Evolutionary conservation across 177 flowering plant genomes (phyloP), one percentile per base, ranked within the genome.

Genomic region (Tripterygium wilfordii): DNA sequence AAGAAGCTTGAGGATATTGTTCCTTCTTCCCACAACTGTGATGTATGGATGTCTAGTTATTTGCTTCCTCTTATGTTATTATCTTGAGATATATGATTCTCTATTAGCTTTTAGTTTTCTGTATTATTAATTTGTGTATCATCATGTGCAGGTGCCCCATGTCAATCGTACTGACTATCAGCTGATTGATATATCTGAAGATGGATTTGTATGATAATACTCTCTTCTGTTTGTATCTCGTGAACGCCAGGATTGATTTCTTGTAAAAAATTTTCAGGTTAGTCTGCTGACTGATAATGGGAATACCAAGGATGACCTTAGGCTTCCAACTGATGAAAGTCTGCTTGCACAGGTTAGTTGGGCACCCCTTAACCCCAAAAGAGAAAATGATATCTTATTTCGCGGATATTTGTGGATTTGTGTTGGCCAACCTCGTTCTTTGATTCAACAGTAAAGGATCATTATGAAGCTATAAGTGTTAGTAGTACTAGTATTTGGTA

Each of bases 121-220:
- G 5, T 31, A n/a, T 4, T 23, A 6, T 33, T 14, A 12, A 20
- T 3, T 10, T 22, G 1, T 14, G 10, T 20, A 20, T 35, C 13
- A 30, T 29, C 16, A 9, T 2, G 10, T 58, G 29, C 69, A 81
- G 87, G 78, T 81, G 47, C 87, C 87, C 8, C 83, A 77, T 65
- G 89, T 82, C 33, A 82, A 20, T 26, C 85, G 81, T 57, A 77
- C 77, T 49, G 89, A 79, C 42, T 82, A 77, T 56, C 89, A 82
- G 80, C 74, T 82, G 49, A 79, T 79, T 71, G 89, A 82, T 53
- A 82, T 82, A 12, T 75, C 83, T 16, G 89, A 79, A 60, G 89
- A 82, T 77, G 85, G 83, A 42, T 82, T 82, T 77, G 89, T 79
- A 72, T 27, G 74, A 40, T 32, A 10, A 16, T 17, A 2, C 13